A percentile compares a stretch with the other conserved stretches of the same genome.
phyloP scores from a whole-genome alignment of 257 asterid genomes.

The Anisodus acutangulus region DNA sequence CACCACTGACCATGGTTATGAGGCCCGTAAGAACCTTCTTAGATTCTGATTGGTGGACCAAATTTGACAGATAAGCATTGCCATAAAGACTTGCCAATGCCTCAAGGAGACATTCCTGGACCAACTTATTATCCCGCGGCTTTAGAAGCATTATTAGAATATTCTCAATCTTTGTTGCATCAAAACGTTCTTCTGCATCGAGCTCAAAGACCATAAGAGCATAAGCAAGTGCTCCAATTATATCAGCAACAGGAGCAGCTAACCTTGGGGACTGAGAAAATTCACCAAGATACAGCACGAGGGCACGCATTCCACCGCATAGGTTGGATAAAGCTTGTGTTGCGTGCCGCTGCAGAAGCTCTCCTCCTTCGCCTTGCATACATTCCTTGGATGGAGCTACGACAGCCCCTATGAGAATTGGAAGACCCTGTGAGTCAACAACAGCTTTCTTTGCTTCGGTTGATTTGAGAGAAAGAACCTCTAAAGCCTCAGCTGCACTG shows the following conservation, averaged over 20 bases:
- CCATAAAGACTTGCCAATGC: constrained; percentile 82
- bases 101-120: constrained; percentile 85
- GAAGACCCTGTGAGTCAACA: constrained; percentile 66
- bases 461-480: constrained; percentile 73
- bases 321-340: constrained; percentile 70
- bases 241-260: constrained; percentile 89
- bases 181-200: constrained; percentile 52
- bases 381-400: constrained; percentile 89
- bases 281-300: constrained; percentile 74
- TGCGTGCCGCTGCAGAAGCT: constrained; percentile 71
- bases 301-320: constrained; percentile 69
- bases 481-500: constrained; percentile 89
- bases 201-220: constrained; percentile 66
- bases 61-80: constrained; percentile 52
- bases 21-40: constrained; percentile 80
- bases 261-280: constrained; percentile 84
- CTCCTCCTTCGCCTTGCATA: constrained; percentile 76
- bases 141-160: constrained; percentile 69
- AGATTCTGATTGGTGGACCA: constrained; percentile 62
- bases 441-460: constrained; percentile 58
- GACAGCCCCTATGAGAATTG: constrained; percentile 71
- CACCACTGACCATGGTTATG: constrained; percentile 67
- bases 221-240: constrained; percentile 89
- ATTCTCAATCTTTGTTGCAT: constrained; percentile 58
- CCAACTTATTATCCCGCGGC: constrained; percentile 81